Conservation (phyloP, 2,329 filamentous ascomycete species). For the Aureobasidium leucospermi region DNA sequence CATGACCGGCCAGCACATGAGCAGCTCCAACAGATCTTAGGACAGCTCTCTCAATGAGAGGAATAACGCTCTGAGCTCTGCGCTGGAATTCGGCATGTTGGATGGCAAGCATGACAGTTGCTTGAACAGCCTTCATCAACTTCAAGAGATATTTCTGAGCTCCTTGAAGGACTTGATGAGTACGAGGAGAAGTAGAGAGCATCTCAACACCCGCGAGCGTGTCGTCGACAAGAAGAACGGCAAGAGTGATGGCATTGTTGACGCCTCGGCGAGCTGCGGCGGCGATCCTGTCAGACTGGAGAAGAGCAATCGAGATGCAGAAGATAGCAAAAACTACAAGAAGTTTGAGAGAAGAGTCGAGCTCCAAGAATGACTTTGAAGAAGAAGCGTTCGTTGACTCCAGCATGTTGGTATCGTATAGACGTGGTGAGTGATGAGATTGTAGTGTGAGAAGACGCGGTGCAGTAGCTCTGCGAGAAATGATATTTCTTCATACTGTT, state of each 20-base stretch:
- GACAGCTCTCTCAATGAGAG: no score
- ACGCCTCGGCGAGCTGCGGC: background rate
- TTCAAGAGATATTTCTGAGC: no score
- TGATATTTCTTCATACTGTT: no score
- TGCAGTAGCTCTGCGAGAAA: no score
- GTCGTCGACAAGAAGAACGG: background rate
- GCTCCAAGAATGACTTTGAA: background rate
- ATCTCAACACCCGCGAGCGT: background rate
- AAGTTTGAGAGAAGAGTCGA: background rate
- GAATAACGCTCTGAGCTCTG: no score
- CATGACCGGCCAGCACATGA: no score
- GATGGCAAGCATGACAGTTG: no score
- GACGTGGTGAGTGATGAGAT: no score
- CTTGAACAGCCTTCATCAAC: no score
- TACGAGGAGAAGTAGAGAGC: background rate
- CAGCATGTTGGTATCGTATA: background rate
- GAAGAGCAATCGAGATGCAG: background rate
- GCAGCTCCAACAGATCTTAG: no score
- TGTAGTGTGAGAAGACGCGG: no score
- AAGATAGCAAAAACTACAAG: background rate
- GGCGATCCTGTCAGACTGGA: background rate
- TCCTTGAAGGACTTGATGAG: background rate
- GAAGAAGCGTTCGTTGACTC: background rate
- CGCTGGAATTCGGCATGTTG: no score
- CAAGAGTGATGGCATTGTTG: background rate